phyloP scores from a whole-genome alignment of 495 filamentous ascomycete genomes.

The Hyaloscypha finlandica region DNA sequence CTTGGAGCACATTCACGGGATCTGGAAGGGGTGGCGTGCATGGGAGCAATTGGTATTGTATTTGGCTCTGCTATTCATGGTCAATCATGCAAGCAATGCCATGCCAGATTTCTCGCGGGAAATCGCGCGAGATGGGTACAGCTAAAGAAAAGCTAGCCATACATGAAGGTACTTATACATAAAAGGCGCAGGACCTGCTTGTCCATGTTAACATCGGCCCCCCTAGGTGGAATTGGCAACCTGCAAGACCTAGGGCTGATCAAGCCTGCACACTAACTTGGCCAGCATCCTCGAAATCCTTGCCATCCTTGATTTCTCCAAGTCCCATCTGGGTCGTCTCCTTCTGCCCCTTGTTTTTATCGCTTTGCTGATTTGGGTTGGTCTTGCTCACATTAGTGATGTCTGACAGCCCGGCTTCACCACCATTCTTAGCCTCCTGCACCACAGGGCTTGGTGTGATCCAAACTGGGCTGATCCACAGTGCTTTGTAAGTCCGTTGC shows the following conservation, averaged over 20 bases:
- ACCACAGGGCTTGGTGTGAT: neutral
- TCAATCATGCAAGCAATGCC: neutral
- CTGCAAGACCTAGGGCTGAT: neutral
- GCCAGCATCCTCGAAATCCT: neutral
- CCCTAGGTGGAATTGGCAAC: neutral
- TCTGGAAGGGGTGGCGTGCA: neutral
- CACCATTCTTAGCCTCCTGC: neutral
- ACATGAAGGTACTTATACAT: neutral
- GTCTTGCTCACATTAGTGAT: neutral
- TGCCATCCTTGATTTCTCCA: neutral
- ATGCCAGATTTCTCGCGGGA: neutral
- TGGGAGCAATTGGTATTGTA: neutral
- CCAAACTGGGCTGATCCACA: neutral
- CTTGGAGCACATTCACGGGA: constrained; percentile 1
- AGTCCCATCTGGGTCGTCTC: neutral
- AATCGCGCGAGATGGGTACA: neutral
- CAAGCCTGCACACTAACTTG: neutral
- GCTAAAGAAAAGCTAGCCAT: neutral
- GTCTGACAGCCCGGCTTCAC: neutral
- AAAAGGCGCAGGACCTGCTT: neutral
- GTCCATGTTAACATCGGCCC: neutral
- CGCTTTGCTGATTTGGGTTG: neutral
- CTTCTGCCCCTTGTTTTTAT: neutral
- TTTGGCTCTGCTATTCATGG: neutral
- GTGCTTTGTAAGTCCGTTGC: neutral